phyloP scores from a whole-genome alignment of 805 yeast genomes.

The Yueomyces sp. region DNA sequence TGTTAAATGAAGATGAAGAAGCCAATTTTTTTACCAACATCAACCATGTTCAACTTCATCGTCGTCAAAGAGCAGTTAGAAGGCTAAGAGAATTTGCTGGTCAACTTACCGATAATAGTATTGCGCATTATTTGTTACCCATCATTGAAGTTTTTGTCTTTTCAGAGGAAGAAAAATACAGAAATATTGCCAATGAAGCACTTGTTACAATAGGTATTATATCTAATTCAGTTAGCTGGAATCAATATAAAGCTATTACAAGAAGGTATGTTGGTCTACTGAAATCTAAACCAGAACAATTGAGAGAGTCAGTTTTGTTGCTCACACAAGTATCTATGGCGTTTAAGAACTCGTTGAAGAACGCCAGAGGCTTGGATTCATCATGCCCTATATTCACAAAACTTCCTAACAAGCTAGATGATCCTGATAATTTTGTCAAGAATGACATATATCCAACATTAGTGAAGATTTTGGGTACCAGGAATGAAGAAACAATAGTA shows the following conservation, averaged over 20 bases:
- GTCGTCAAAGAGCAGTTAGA: constrained; percentile 75
- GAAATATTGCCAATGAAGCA: constrained; percentile 55
- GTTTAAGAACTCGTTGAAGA: constrained; percentile 25
- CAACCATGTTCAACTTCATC: constrained; percentile 69
- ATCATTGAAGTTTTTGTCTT: constrained; percentile 69
- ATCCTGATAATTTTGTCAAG: constrained; percentile 35
- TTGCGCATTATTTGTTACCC: constrained; percentile 75
- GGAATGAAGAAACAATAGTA: constrained; percentile 70
- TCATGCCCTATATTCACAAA: constrained; percentile 14
- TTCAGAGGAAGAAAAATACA: constrained; percentile 41
- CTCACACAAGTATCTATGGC: constrained; percentile 45
- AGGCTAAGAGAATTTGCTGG: constrained; percentile 39
- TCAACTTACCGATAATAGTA: constrained; percentile 38
- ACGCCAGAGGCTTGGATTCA: constrained; percentile 8
- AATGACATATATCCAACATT: constrained; percentile 50
- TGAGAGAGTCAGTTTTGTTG: constrained; percentile 46
- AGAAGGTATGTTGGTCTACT: constrained; percentile 48
- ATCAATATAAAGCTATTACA: constrained; percentile 64
- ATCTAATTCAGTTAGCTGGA: constrained; percentile 51
- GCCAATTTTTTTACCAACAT: constrained; percentile 69
- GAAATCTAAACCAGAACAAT: constrained; percentile 32
- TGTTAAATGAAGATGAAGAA: constrained; percentile 62
- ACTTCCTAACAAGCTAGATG: constrained; percentile 26
- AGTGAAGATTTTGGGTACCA: constrained; percentile 40
- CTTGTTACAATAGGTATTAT: constrained; percentile 47